These are phyloP conservation scores for Trichoderma atrobrunneum DNA, from an alignment of 2,329 filamentous ascomycete genomes.

Conservation along the genomic window DNA sequence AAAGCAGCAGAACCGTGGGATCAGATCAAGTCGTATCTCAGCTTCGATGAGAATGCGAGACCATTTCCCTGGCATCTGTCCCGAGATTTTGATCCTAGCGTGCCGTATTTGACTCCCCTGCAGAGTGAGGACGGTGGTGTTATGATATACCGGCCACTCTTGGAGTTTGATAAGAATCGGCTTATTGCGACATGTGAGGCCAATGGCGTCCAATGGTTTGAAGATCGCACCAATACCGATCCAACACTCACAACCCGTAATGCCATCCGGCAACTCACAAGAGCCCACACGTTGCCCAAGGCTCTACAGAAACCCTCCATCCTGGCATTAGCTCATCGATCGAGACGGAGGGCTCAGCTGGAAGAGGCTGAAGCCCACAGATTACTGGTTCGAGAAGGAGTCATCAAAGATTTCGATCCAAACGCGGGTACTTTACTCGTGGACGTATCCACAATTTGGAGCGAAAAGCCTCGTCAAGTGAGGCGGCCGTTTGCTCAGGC, in stretches of 20 bases:
- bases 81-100: slow-evolving; percentile 22
- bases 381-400: slow-evolving; percentile 48
- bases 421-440: slow-evolving; percentile 48
- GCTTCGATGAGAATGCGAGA: slow-evolving; percentile 25
- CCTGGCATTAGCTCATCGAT: slow-evolving; percentile 56
- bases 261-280: slow-evolving; percentile 67
- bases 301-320: slow-evolving; percentile 67
- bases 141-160: slow-evolving; percentile 64
- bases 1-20: slow-evolving; percentile 25
- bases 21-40: slow-evolving; percentile 20
- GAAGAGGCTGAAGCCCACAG: slow-evolving; percentile 53
- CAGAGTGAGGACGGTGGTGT: slow-evolving; percentile 64
- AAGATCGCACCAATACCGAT: slow-evolving; percentile 81
- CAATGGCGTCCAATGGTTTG: slow-evolving; percentile 70
- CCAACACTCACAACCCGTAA: slow-evolving; percentile 76
- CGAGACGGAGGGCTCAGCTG: slow-evolving; percentile 41
- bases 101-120: slow-evolving; percentile 36
- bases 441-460: slow-evolving; percentile 41
- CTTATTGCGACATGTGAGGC: slow-evolving; percentile 72
- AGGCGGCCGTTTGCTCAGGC: slow-evolving; percentile 26
- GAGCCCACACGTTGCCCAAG: slow-evolving; percentile 58
- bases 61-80: slow-evolving; percentile 29
- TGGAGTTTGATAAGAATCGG: slow-evolving; percentile 68
- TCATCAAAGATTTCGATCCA: slow-evolving; percentile 47
- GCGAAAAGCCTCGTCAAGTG: neutral